A percentile compares a stretch with the other conserved stretches of the same genome.
Conservation (phyloP, 1,139 yeast genomes). For the Ashbya aceris region DNA sequence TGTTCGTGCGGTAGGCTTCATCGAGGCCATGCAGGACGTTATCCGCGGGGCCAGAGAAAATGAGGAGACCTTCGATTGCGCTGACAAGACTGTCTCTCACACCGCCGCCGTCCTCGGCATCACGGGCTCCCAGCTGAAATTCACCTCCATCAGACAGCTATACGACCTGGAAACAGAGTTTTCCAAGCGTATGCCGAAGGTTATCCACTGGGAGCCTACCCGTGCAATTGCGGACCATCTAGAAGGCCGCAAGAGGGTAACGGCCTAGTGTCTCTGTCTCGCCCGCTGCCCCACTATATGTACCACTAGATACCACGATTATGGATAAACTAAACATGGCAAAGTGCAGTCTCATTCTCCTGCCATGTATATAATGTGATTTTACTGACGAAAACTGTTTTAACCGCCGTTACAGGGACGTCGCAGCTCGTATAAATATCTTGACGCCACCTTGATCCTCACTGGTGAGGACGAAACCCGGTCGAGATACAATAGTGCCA, state of each 20-base stretch:
- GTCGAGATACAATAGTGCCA: too few species aligned
- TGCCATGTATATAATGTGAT: not conserved
- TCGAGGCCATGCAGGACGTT: conserved; percentile 39
- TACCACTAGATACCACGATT: not conserved
- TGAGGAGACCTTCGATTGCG: conserved; percentile 26
- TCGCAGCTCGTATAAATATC: too few species aligned
- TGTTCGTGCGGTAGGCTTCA: conserved; percentile 58
- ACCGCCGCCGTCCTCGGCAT: conserved; percentile 88
- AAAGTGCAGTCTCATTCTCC: not conserved
- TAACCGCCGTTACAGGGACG: too few species aligned
- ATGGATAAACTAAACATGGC: not conserved
- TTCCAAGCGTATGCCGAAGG: conserved; percentile 76
- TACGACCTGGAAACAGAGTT: conserved; percentile 83
- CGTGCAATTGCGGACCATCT: conserved; percentile 76
- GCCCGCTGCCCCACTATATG: not conserved
- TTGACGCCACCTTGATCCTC: too few species aligned
- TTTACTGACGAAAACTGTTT: not conserved
- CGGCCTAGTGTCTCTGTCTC: conserved; percentile 2
- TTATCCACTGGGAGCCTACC: conserved; percentile 69
- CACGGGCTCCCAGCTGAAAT: conserved; percentile 65
- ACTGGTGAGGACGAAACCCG: too few species aligned
- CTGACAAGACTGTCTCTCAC: conserved; percentile 32
- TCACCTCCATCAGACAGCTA: conserved; percentile 62
- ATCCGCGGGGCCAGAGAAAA: conserved; percentile 26
- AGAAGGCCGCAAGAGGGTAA: conserved; percentile 56